These are phyloP conservation scores for Starmerella lactis-condensi DNA, from an alignment of 805 yeast species.

Conservation along the genomic window DNA sequence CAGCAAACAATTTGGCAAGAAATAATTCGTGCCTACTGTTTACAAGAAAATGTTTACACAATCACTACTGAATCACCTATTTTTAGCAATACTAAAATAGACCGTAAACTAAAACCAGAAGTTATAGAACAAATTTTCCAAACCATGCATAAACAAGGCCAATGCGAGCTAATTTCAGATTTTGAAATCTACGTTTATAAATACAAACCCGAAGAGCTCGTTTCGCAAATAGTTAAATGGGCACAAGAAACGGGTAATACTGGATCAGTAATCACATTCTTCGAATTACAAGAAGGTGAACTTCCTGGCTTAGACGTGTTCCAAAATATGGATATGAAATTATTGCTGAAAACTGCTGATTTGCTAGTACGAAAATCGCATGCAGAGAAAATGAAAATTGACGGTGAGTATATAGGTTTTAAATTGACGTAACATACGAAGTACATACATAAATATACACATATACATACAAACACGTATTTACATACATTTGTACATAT, in stretches of 20 bases:
- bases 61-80: constrained; percentile 22
- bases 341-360: constrained; percentile 38
- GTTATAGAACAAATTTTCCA: constrained; percentile 38
- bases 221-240: constrained; percentile 44
- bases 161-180: constrained; percentile 37
- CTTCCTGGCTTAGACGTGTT: constrained; percentile 52
- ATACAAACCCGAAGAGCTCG: constrained; percentile 55
- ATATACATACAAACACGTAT: too few species aligned
- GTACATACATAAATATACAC: too few species aligned
- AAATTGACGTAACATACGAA: constrained; percentile 28
- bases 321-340: constrained; percentile 37
- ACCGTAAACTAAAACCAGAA: constrained; percentile 32
- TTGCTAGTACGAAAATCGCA: constrained; percentile 46
- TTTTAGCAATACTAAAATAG: constrained; percentile 21
- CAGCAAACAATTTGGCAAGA: constrained; percentile 67
- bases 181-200: constrained; percentile 35
- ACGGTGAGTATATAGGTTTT: constrained; percentile 52
- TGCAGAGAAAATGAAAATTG: constrained; percentile 54
- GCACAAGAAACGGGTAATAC: constrained; percentile 61
- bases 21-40: constrained; percentile 44
- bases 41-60: constrained; percentile 36
- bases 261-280: constrained; percentile 59
- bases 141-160: constrained; percentile 36
- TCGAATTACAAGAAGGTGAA: constrained; percentile 54
- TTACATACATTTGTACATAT: too few species aligned